These are phyloP conservation scores for Globisporangium nagaii DNA, from an alignment of 352 stramenopile genomes.

Conservation along the genomic window DNA sequence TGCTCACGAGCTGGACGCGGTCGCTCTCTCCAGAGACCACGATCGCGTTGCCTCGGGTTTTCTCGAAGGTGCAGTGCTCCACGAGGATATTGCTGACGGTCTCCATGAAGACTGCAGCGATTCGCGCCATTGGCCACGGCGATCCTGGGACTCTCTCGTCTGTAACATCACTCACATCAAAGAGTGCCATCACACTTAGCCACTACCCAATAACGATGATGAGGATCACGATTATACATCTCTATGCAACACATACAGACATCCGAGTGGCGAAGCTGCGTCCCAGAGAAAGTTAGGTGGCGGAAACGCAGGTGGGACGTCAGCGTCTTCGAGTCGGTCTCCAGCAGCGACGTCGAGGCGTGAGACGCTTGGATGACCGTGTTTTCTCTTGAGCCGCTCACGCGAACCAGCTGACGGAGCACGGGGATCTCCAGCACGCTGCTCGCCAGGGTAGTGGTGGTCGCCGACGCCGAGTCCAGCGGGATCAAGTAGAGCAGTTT, in stretches of 20 bases:
- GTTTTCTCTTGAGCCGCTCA: conserved; percentile 55
- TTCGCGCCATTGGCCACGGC: conserved; percentile 46
- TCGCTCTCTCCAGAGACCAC: conserved; percentile 55
- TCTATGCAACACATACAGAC: conserved; percentile 44
- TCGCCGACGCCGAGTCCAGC: conserved; percentile 18
- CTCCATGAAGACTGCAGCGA: conserved; percentile 63
- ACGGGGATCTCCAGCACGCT: conserved; percentile 45
- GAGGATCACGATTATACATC: too few relatives aligned
- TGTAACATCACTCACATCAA: too few relatives aligned
- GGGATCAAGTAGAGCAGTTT: conserved; percentile 59
- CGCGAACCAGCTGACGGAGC: conserved; percentile 55
- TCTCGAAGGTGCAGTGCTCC: conserved; percentile 60
- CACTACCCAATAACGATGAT: too few relatives aligned
- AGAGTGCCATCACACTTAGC: too few relatives aligned
- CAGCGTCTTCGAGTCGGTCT: conserved; percentile 35
- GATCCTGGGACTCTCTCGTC: conserved; percentile 37
- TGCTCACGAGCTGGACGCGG: conserved; percentile 46
- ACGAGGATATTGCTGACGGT: conserved; percentile 41
- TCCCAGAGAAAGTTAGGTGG: conserved; percentile 57
- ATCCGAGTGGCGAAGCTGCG: conserved; percentile 49
- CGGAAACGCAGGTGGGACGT: conserved; percentile 46
- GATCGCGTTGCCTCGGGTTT: conserved; percentile 65
- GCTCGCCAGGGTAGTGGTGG: conserved; percentile 15
- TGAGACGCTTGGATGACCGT: conserved; percentile 33
- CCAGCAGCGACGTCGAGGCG: conserved; percentile 32